These are phyloP conservation scores for Ceratocystis variospora DNA, from an alignment of 2,329 filamentous ascomycete species.

Conservation along the genomic window DNA sequence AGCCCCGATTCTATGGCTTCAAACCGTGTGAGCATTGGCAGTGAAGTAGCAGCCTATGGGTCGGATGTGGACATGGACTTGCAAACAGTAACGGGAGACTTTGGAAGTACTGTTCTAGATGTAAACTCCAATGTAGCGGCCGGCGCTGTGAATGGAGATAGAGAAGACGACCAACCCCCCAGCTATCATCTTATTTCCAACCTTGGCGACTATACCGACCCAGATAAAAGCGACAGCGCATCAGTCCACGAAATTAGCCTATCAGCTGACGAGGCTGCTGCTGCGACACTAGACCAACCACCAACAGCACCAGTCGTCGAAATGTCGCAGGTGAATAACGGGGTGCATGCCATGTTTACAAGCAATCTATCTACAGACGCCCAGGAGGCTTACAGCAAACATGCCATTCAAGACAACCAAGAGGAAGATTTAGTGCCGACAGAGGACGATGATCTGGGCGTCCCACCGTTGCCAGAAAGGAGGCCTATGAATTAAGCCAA, in stretches of 20 bases:
- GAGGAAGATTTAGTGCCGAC: neutral
- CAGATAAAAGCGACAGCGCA: neutral
- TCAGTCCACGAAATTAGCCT: neutral
- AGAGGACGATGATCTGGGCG: neutral
- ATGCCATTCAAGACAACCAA: neutral
- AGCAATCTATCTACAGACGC: neutral
- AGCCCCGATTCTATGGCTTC: constrained; percentile 34
- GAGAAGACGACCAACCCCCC: neutral
- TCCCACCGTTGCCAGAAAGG: constrained; percentile 16
- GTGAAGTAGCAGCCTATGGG: constrained; percentile 15
- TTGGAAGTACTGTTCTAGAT: too few species aligned
- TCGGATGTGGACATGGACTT: neutral
- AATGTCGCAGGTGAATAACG: constrained; percentile 9
- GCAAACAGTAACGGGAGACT: neutral
- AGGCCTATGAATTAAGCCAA: neutral
- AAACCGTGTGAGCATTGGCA: constrained; percentile 24
- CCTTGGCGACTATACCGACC: neutral
- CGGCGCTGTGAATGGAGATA: too few species aligned
- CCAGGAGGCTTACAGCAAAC: neutral
- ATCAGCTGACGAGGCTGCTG: neutral
- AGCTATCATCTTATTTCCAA: neutral
- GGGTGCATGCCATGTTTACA: neutral
- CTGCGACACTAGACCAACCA: neutral
- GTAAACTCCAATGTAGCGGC: too few species aligned
- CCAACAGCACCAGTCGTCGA: neutral